These are phyloP conservation scores for Epichloe hybrida DNA, from an alignment of 2,329 filamentous ascomycete genomes.

Conservation along the genomic window DNA sequence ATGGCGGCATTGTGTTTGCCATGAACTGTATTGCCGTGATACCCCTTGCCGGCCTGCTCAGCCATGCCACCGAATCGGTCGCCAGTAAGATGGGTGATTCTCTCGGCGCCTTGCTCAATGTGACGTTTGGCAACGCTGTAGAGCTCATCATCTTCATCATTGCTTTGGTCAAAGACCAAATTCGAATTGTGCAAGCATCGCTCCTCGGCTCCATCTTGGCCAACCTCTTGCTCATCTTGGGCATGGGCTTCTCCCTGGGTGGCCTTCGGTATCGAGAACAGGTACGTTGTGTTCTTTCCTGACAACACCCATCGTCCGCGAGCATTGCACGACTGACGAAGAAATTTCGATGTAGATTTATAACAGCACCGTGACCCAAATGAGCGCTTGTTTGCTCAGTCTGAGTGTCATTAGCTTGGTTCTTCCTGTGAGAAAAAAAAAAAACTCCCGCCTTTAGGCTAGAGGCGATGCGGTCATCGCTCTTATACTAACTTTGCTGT, in stretches of 20 bases:
- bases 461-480: not conserved
- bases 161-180: constrained; percentile 43
- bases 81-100: constrained; percentile 60
- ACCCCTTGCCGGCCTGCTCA: constrained; percentile 57
- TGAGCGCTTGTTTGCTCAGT: constrained; percentile 87
- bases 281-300: constrained; percentile 23
- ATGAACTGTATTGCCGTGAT: constrained; percentile 67
- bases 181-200: constrained; percentile 83
- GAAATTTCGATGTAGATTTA: constrained; percentile 47
- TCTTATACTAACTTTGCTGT: constrained; percentile 14
- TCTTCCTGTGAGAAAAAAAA: constrained; percentile 46
- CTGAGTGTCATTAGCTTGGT: constrained; percentile 81
- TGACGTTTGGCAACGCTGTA: constrained; percentile 68
- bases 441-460: not conserved
- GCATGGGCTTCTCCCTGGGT: constrained; percentile 82
- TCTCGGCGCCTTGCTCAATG: constrained; percentile 58
- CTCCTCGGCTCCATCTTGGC: constrained; percentile 80
- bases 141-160: constrained; percentile 59
- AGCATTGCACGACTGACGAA: not conserved
- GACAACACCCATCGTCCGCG: too few species aligned
- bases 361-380: constrained; percentile 89
- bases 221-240: constrained; percentile 76
- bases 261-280: constrained; percentile 81
- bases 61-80: constrained; percentile 63
- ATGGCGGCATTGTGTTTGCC: constrained; percentile 52